Base-by-base conservation (phyloP, 495 filamentous ascomycete genomes). In the Sordaria brevicollis region DNA sequence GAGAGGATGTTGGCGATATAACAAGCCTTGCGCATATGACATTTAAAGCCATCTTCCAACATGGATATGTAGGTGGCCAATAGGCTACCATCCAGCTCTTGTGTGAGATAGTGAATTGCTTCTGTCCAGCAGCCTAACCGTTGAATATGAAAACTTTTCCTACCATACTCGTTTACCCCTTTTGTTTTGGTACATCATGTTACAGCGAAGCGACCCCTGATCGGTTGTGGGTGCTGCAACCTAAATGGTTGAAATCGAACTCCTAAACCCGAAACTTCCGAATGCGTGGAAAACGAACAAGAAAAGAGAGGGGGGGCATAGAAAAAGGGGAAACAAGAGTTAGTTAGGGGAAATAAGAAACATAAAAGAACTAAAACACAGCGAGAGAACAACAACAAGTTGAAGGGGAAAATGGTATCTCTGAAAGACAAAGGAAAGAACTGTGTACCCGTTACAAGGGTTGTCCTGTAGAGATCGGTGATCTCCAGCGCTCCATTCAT, bases 261-360 rank as follows among this genome's bases (percentile, higher is more conserved):
- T 29, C 66, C 35, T 29, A 38, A 31, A 67, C 35, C 7, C 66
- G 66, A 67, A 21, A 35, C 35, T 38, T 29, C 19, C 19, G 5
- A 43, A 67, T 67, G 35, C 11, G 15, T 25, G 13, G 5, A 67
- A 49, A 70, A 69, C 73, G 73, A 75, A 37, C 66, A 17, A 38
- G 66, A 68, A 65, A 65, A 31, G 57, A 66, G 36, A 71, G 15
- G 49, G 73, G 73, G 66, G 39, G 66, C 69, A 31, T n/a, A 31
- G 9, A 31, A 29, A 67, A 17, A 21, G 17, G 15, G 21, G n/a
- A n/a, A n/a, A n/a, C n/a, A n/a, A n/a, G n/a, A n/a, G n/a, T n/a
- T n/a, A n/a, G n/a, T n/a, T n/a, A n/a, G n/a, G n/a, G n/a, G n/a
- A n/a, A n/a, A n/a, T n/a, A 21, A 31, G 13, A 29, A 39, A 25